phyloP scores from a whole-genome alignment of 2,329 filamentous ascomycete species.

The Sporothrix humicola region DNA sequence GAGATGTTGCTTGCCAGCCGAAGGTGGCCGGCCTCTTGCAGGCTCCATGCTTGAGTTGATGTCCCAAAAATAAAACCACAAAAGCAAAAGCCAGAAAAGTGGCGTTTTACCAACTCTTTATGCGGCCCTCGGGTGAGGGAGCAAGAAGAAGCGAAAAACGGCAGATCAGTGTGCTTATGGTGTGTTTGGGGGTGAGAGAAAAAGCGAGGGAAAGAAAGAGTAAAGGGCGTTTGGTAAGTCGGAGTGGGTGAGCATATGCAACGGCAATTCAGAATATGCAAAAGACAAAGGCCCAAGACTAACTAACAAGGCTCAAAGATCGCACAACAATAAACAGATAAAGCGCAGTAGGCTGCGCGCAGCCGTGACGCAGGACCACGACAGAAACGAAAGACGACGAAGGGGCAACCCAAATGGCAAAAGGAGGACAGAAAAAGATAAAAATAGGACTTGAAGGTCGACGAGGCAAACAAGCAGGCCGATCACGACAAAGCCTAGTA shows the following conservation, averaged over 20 bases:
- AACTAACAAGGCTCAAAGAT: neutral
- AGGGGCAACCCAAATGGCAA: neutral
- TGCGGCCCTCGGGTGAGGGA: neutral
- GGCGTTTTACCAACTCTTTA: slow-evolving; percentile 6
- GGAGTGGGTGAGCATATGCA: neutral
- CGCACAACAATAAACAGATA: neutral
- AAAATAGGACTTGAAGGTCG: slow-evolving; percentile 9
- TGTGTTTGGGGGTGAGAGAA: neutral
- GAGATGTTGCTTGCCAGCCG: slow-evolving; percentile 1
- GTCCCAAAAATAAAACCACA: neutral
- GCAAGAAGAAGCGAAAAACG: neutral
- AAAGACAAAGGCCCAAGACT: neutral
- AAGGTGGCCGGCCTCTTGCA: slow-evolving; percentile 3
- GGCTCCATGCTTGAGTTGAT: neutral
- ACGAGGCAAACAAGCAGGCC: slow-evolving; percentile 7
- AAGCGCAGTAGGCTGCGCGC: neutral
- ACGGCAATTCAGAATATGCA: neutral
- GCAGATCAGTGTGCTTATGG: neutral
- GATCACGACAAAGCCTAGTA: neutral
- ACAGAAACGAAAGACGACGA: neutral
- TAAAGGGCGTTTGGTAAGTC: neutral
- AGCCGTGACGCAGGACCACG: neutral
- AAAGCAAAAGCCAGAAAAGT: neutral
- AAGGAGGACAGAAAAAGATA: neutral
- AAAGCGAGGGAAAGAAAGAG: too few relatives aligned